These are phyloP conservation scores for Lentinula sp. DNA, from an alignment of 768 basidiomycete genomes.

Conservation along the genomic window DNA sequence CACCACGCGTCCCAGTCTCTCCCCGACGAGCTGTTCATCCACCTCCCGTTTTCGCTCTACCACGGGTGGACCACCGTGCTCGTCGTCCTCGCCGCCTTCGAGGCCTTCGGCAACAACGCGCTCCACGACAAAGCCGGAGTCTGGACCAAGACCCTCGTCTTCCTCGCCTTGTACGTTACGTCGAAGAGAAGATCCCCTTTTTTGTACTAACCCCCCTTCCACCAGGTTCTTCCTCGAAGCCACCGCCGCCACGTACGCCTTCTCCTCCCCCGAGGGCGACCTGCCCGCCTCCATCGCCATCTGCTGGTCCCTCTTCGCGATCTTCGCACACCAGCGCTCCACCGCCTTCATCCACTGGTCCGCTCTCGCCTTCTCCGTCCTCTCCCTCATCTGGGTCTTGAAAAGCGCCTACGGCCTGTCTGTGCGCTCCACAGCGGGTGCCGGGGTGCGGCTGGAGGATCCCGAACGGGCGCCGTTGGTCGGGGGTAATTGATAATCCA, in stretches of 20 bases:
- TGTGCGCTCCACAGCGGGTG: conserved; percentile 32
- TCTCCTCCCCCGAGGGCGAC: conserved; percentile 86
- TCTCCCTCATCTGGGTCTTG: conserved; percentile 79
- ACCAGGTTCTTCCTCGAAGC: conserved; percentile 85
- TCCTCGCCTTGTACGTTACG: conserved; percentile 77
- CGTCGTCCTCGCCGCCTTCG: conserved; percentile 76
- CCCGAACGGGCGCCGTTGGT: conserved; percentile 88
- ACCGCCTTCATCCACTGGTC: conserved; percentile 87
- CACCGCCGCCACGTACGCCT: conserved; percentile 91
- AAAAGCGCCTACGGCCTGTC: conserved; percentile 63
- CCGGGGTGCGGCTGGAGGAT: conserved; percentile 64
- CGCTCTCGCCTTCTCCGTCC: conserved; percentile 77
- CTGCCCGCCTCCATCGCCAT: conserved; percentile 89
- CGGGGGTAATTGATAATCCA: conserved; percentile 19
- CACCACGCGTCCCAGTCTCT: conserved; percentile 57
- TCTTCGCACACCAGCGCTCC: conserved; percentile 70
- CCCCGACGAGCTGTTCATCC: conserved; percentile 83
- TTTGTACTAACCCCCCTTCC: not conserved
- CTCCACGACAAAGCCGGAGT: conserved; percentile 59
- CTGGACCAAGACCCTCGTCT: conserved; percentile 94
- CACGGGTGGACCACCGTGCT: conserved; percentile 91
- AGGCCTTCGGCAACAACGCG: conserved; percentile 84
- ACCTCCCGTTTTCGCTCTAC: conserved; percentile 94
- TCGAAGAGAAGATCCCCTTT: too few species aligned
- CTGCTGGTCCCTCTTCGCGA: conserved; percentile 89